phyloP scores from a whole-genome alignment of 108 stramenopile species.

The Nitzschia sp. region DNA sequence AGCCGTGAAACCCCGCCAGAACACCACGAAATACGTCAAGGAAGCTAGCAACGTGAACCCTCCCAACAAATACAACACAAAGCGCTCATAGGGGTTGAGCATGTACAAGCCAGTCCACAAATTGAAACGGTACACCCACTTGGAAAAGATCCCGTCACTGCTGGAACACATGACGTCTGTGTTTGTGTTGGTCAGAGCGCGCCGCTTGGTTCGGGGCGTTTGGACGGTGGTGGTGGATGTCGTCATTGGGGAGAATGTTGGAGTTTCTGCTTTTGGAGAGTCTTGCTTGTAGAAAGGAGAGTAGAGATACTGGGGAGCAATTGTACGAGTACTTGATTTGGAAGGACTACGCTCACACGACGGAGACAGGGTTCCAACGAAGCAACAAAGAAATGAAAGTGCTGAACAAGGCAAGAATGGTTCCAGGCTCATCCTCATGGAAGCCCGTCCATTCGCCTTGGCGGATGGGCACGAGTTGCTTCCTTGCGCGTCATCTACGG shows the following conservation, averaged over 20 bases:
- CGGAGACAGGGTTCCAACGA: no score
- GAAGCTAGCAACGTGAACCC: constrained; percentile 40
- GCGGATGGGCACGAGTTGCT: no score
- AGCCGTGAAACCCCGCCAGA: constrained; percentile 36
- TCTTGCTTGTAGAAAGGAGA: no score
- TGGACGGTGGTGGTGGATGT: constrained; percentile 13
- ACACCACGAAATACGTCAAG: constrained; percentile 31
- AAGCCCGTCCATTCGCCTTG: no score
- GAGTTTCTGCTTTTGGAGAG: no score
- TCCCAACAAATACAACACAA: constrained; percentile 61
- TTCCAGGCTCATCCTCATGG: no score
- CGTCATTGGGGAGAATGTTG: not conserved
- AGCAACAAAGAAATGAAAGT: no score
- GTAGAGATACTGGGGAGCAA: not conserved
- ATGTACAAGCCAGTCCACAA: constrained; percentile 83
- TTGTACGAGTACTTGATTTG: not conserved
- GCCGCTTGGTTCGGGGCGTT: constrained; percentile 10
- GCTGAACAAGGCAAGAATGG: no score
- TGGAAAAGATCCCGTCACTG: constrained; percentile 30
- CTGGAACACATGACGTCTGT: constrained; percentile 62
- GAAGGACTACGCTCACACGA: not conserved
- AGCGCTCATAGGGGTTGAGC: constrained; percentile 71
- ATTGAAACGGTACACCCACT: constrained; percentile 70
- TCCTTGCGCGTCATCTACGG: no score
- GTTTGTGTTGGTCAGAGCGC: constrained; percentile 68